Evolutionary conservation across 129 eudicot species (phyloP).

Genomic region (Flaveria trinervia): DNA sequence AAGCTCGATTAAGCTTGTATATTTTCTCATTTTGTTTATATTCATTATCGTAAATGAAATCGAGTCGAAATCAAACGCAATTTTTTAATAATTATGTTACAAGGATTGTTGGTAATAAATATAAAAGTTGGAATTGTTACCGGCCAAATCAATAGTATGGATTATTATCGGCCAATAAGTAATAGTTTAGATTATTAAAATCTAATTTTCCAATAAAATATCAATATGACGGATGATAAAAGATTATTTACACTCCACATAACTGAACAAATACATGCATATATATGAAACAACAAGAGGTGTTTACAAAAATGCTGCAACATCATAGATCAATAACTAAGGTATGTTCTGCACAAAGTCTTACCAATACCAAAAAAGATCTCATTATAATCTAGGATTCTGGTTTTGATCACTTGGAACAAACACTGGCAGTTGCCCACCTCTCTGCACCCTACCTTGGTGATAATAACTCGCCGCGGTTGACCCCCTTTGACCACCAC

Average conservation of each 20-base stretch:
- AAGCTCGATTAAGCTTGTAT: no score
- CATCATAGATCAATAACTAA: neutral
- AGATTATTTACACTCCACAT: neutral
- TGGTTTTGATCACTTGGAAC: conserved; percentile 71
- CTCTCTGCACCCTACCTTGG: conserved; percentile 76
- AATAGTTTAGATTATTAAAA: no score
- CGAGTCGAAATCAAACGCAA: no score
- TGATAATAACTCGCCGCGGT: conserved; percentile 49
- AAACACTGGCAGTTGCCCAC: conserved; percentile 91
- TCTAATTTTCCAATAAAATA: no score
- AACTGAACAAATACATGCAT: neutral
- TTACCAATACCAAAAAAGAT: conserved; percentile 1
- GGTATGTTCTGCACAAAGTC: conserved; percentile 18
- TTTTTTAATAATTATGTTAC: no score
- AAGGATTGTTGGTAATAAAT: no score
- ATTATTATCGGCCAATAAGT: no score
- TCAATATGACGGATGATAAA: neutral
- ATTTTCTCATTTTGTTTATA: no score
- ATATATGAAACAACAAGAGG: neutral
- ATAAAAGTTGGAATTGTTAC: no score
- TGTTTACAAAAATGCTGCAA: neutral
- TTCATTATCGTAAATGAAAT: no score
- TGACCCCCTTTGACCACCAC: conserved; percentile 44
- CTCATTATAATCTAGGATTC: conserved; percentile 38
- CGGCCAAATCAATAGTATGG: no score